Conservation (phyloP, 345 rosid species). For the Toxicodendron radicans region DNA sequence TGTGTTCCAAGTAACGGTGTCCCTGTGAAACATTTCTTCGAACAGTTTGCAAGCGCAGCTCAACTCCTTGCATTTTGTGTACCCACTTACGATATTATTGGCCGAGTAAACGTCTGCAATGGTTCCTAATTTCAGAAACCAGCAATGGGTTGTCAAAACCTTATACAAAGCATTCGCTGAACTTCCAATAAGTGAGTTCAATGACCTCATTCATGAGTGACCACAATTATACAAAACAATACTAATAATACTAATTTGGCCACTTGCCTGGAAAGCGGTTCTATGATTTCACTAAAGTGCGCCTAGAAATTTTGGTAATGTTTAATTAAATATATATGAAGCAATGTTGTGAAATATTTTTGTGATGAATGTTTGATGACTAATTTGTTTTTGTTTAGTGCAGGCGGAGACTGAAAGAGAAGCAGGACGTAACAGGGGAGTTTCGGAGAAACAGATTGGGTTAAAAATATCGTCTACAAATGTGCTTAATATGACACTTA, state of each 20-base stretch:
- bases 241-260: no score
- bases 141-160: slow-evolving; percentile 45
- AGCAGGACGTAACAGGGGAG: slow-evolving; percentile 64
- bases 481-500: slow-evolving; percentile 63
- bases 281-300: slow-evolving; percentile 34
- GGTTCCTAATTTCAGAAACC: slow-evolving; percentile 41
- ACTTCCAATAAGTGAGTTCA: slow-evolving; percentile 25
- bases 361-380: not conserved
- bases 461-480: slow-evolving; percentile 56
- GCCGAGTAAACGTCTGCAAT: slow-evolving; percentile 45
- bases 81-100: slow-evolving; percentile 48
- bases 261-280: slow-evolving; percentile 41
- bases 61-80: slow-evolving; percentile 29
- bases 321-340: not conserved
- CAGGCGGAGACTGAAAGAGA: slow-evolving; percentile 67
- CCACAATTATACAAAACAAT: not conserved
- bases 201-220: slow-evolving; percentile 38
- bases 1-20: slow-evolving; percentile 70
- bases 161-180: slow-evolving; percentile 32
- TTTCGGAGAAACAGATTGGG: slow-evolving; percentile 56
- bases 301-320: slow-evolving; percentile 43
- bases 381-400: slow-evolving; percentile 8
- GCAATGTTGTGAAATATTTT: not conserved
- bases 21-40: slow-evolving; percentile 59
- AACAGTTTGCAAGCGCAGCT: slow-evolving; percentile 48